These are phyloP conservation scores for Pythium vanterpoolii DNA, from an alignment of 352 stramenopile species.

Conservation along the genomic window DNA sequence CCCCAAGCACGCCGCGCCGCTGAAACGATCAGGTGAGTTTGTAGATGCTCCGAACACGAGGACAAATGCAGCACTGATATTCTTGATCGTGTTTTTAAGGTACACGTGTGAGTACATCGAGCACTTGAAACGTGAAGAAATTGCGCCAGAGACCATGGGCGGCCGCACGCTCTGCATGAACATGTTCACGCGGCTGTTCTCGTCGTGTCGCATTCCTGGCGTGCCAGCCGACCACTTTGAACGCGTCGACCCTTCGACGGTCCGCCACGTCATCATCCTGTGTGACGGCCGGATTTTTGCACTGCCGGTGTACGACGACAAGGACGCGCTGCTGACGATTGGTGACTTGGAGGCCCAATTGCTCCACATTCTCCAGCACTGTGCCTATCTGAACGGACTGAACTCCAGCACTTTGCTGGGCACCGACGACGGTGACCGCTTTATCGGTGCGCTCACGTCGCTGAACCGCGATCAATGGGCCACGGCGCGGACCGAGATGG, in stretches of 20 bases:
- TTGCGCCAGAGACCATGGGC: conserved; percentile 87
- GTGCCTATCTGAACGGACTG: conserved; percentile 35
- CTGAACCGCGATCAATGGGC: conserved; percentile 89
- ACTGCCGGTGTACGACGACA: conserved; percentile 45
- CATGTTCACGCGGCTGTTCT: conserved; percentile 88
- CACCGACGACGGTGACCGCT: conserved; percentile 29
- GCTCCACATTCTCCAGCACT: conserved; percentile 47
- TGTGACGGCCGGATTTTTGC: conserved; percentile 51
- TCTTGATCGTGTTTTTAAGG: conserved; percentile 4
- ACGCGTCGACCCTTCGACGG: conserved; percentile 29
- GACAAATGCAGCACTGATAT: background rate
- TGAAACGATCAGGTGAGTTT: conserved; percentile 46
- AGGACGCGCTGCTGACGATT: conserved; percentile 48
- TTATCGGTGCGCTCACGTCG: conserved; percentile 87
- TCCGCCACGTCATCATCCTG: conserved; percentile 51
- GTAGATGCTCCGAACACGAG: background rate
- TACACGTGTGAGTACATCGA: conserved; percentile 87
- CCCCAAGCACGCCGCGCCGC: conserved; percentile 52
- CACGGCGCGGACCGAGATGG: conserved; percentile 63
- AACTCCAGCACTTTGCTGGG: conserved; percentile 19
- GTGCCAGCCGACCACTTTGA: conserved; percentile 47
- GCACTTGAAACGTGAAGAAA: conserved; percentile 70
- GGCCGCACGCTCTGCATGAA: conserved; percentile 87
- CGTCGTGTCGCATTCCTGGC: conserved; percentile 87
- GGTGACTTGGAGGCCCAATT: conserved; percentile 63